These are phyloP conservation scores for Amylostereum chailletii DNA, from an alignment of 1,284 basidiomycete genomes.

Conservation along the genomic window DNA sequence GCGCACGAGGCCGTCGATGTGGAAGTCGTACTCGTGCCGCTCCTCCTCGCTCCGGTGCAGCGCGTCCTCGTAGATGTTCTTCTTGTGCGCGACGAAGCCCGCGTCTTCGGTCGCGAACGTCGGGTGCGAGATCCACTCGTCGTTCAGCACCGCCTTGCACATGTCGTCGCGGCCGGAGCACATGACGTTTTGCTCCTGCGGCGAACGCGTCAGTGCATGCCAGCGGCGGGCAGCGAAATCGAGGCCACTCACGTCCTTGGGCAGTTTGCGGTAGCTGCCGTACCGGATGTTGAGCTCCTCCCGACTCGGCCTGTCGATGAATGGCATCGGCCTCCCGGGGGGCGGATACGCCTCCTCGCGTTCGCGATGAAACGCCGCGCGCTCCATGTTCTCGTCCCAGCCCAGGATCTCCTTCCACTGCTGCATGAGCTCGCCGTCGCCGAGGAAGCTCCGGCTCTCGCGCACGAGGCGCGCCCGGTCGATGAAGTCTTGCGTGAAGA, in stretches of 20 bases:
- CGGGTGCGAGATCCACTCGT: constrained; percentile 95
- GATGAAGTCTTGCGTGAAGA: constrained; percentile 93
- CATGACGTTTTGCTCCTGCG: constrained; percentile 78
- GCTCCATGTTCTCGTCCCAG: constrained; percentile 69
- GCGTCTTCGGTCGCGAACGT: constrained; percentile 92
- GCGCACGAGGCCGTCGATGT: constrained; percentile 94
- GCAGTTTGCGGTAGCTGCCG: constrained; percentile 88
- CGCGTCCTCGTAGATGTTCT: constrained; percentile 95
- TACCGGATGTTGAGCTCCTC: constrained; percentile 52
- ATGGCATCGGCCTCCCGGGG: constrained; percentile 20
- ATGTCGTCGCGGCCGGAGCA: constrained; percentile 96
- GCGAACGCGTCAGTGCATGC: constrained; percentile 5
- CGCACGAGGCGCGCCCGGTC: constrained; percentile 77
- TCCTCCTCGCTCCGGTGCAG: constrained; percentile 98
- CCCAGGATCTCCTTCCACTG: constrained; percentile 91
- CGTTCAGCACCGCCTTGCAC: constrained; percentile 94
- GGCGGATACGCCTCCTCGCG: constrained; percentile 31
- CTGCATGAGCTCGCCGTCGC: constrained; percentile 70
- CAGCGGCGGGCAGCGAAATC: background rate
- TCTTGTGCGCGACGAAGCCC: constrained; percentile 86
- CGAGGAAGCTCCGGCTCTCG: constrained; percentile 56
- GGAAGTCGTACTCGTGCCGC: constrained; percentile 98
- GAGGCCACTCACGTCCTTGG: constrained; percentile 53
- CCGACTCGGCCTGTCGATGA: constrained; percentile 41
- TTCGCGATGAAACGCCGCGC: constrained; percentile 40